Evolutionary conservation across 2,329 filamentous ascomycete species (phyloP).

Genomic region (Pseudocercospora macadamiae): DNA sequence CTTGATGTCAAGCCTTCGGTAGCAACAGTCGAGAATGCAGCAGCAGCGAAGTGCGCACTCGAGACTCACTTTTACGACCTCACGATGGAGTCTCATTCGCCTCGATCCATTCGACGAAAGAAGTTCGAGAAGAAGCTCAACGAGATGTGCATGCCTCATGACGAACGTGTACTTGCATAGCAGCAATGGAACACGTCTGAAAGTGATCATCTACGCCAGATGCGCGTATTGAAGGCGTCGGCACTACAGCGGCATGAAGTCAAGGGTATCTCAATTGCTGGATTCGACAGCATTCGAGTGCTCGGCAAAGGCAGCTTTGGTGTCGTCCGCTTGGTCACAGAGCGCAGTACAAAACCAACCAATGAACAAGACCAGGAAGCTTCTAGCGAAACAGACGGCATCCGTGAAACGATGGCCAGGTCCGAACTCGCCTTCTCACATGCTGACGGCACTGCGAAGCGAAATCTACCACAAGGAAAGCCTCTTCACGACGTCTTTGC

Average conservation of each 20-base stretch:
- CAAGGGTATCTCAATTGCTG: conserved; percentile 58
- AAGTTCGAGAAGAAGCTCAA: conserved; percentile 68
- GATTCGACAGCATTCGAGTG: conserved; percentile 80
- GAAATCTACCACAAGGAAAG: conserved; percentile 33
- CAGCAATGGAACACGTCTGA: conserved; percentile 68
- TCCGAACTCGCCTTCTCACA: conserved; percentile 25
- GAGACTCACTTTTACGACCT: conserved; percentile 82
- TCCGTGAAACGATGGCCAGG: conserved; percentile 11
- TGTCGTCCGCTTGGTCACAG: conserved; percentile 81
- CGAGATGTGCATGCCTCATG: conserved; percentile 56
- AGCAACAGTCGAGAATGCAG: conserved; percentile 73
- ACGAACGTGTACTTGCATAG: conserved; percentile 58
- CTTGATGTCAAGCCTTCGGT: conserved; percentile 42
- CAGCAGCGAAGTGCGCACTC: conserved; percentile 81
- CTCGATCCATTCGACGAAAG: conserved; percentile 63
- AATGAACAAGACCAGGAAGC: conserved; percentile 44
- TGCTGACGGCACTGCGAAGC: conserved; percentile 32
- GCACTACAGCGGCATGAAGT: conserved; percentile 53
- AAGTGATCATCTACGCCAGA: conserved; percentile 73
- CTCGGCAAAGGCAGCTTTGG: conserved; percentile 95
- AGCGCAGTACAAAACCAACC: conserved; percentile 41
- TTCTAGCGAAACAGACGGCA: background rate
- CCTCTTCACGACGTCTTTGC: conserved; percentile 70
- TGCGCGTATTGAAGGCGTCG: conserved; percentile 68
- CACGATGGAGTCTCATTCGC: conserved; percentile 55